Evolutionary conservation across 1,139 yeast species (phyloP), one percentile per base, ranked within the genome.

Genomic region (Scheffersomyces illinoinensis): DNA sequence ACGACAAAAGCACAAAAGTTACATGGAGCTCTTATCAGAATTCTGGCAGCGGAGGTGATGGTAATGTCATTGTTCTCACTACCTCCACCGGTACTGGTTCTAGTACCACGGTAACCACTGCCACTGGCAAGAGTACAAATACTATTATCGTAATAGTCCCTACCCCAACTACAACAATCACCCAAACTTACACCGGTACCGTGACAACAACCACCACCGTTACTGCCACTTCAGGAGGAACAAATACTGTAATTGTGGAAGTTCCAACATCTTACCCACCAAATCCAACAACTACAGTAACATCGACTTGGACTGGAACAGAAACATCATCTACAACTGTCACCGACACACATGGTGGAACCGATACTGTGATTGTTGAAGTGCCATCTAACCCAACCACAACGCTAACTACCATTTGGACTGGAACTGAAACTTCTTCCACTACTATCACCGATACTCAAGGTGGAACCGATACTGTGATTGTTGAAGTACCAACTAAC

Each of bases 141-240:
- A 68, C 68, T 3, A 59, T 64, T 20, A 39, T 58, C 1, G 63
- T 70, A 14, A 67, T 60, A 17, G 64, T 68, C 43, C 54, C 54
- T 19, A 19, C 17, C 18, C 68, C 72, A 19, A 58, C 58, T 12
- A 61, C 61, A 8, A 62, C 64, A 1, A 51, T 57, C 3, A 64
- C 67, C 5, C 48, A 62, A 39, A 58, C 62, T 20, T 53, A 52
- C 10, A 48, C 55, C 8, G 58, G 55, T 17, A 23, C 55, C 33
- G 43, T 10, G 5, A 55, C 55, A 20, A 39, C 47, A 4, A 57
- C 57, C 19, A 33, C 39, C 12, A 50, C 56, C 4, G 58, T 26
- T 17, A 50, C 54, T 33, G 53, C 43, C 26, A 19, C 56, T 5
- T 59, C 56, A 18, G 67, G 59, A 5, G 33, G 33, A 2, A 63